Base-by-base conservation (phyloP, 306 rosid species). In the Ziziphus jujuba region DNA sequence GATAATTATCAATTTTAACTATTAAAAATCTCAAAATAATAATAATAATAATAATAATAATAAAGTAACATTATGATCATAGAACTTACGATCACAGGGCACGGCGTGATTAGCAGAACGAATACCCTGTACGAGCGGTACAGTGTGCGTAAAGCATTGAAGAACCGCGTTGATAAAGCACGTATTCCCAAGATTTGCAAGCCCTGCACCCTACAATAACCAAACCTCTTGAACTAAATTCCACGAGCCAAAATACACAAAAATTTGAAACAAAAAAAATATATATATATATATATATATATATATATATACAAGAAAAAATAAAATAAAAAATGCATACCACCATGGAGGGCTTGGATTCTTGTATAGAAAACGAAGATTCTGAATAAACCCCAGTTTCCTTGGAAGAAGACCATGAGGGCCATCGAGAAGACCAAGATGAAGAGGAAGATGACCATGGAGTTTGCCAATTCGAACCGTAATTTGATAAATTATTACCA, bases 101-200 rank as follows among this genome's bases (percentile, higher is more conserved):
- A 28, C 0, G 16, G 67, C n/a, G 56, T 92, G 98, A 61, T 31
- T 17, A 58, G 70, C 67, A 7, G 74, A 76, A 48, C 75, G 87
- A 67, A 92, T 83, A 76, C 84, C 88, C 77, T 69, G 67, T 25
- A 92, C 84, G 3, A 92, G 78, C 1, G 88, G 91, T 75, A 85
- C 97, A 0, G 96, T 84, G 65, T 92, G 97, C n/a, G 98, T 90
- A 20, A 92, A 75, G 76, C 98, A 92, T 79, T 92, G 98, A 69
- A 86, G 55, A 61, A 92, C 83, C 3, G 97, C 82, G 64, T 92
- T 92, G 3, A 92, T 66, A 81, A 87, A 92, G 69, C 98, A 92
- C 1, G 98, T 87, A 70, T 90, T 92, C 0, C 98, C 97, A 14
- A 92, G 84, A 76, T 92, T 92, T 21, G 40, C 15, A 59, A 92